These are phyloP conservation scores for Apiotrichum laibachii DNA, from an alignment of 1,284 basidiomycete species.

Conservation along the genomic window DNA sequence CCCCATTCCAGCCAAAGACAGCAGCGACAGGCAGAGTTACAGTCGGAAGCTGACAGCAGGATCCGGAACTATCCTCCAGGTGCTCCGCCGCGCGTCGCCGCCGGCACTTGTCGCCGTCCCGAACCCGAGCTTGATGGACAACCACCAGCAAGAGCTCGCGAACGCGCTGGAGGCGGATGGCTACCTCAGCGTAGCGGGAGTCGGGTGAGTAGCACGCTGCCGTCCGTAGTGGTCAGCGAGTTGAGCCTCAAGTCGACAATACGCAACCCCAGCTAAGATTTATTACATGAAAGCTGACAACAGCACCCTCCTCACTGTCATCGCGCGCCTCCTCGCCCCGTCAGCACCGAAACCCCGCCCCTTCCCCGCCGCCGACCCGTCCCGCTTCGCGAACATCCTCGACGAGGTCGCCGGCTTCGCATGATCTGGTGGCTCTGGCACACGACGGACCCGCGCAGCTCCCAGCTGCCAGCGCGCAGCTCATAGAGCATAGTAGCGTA, in stretches of 20 bases:
- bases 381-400: constrained; percentile 13
- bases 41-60: constrained; percentile 56
- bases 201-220: constrained; percentile 30
- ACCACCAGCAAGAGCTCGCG: constrained; percentile 90
- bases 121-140: constrained; percentile 82
- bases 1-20: too few relatives aligned
- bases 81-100: constrained; percentile 61
- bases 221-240: too few relatives aligned
- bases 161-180: constrained; percentile 62
- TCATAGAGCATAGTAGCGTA: too few relatives aligned
- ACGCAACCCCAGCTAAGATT: too few relatives aligned
- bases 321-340: constrained; percentile 7
- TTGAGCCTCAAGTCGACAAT: too few relatives aligned
- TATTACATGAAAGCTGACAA: too few relatives aligned
- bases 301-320: constrained; percentile 8
- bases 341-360: background rate
- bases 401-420: constrained; percentile 20
- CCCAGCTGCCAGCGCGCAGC: too few relatives aligned
- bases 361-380: constrained; percentile 24
- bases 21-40: too few relatives aligned
- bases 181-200: constrained; percentile 63
- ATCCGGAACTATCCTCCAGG: constrained; percentile 90
- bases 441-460: too few relatives aligned
- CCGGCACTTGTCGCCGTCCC: constrained; percentile 83
- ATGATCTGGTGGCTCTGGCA: background rate